Evolutionary conservation across 805 yeast genomes (phyloP).

Genomic region (Kuraishia ogatae): DNA sequence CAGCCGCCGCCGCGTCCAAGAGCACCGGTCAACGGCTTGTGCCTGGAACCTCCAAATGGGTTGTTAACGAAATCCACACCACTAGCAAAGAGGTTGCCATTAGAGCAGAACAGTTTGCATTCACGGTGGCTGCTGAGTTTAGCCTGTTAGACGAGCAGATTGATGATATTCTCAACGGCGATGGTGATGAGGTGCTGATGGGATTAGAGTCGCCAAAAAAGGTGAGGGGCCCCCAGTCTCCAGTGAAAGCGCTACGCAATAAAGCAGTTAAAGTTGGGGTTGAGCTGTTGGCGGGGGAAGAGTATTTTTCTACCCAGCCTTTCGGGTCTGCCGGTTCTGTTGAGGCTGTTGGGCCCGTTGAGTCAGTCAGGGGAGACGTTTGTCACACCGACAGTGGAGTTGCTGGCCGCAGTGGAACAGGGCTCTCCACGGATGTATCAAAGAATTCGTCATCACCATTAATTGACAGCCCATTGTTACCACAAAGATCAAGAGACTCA

Average conservation of each 20-base stretch:
- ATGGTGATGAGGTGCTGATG: constrained; percentile 12
- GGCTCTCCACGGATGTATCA: neutral
- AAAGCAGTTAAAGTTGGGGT: constrained; percentile 9
- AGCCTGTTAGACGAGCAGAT: constrained; percentile 33
- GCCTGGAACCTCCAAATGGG: constrained; percentile 48
- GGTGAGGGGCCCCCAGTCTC: constrained; percentile 17
- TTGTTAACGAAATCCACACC: constrained; percentile 32
- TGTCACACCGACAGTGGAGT: too few relatives aligned
- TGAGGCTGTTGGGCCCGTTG: too few relatives aligned
- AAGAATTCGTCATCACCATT: neutral
- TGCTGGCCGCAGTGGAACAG: too few relatives aligned
- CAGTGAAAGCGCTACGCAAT: constrained; percentile 15
- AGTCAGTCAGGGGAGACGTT: too few relatives aligned
- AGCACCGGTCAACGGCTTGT: constrained; percentile 7
- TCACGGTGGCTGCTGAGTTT: constrained; percentile 27
- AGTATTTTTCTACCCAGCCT: too few relatives aligned
- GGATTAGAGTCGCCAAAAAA: constrained; percentile 8
- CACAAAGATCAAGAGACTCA: neutral
- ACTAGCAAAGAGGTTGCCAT: constrained; percentile 27
- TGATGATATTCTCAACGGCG: constrained; percentile 21
- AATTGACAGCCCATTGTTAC: neutral
- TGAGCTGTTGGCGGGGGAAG: too few relatives aligned
- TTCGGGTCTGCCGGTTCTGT: too few relatives aligned
- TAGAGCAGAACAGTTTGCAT: constrained; percentile 30
- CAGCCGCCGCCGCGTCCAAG: neutral